These are phyloP conservation scores for Capsicum rhomboideum DNA, from an alignment of 257 asterid genomes.

Conservation along the genomic window DNA sequence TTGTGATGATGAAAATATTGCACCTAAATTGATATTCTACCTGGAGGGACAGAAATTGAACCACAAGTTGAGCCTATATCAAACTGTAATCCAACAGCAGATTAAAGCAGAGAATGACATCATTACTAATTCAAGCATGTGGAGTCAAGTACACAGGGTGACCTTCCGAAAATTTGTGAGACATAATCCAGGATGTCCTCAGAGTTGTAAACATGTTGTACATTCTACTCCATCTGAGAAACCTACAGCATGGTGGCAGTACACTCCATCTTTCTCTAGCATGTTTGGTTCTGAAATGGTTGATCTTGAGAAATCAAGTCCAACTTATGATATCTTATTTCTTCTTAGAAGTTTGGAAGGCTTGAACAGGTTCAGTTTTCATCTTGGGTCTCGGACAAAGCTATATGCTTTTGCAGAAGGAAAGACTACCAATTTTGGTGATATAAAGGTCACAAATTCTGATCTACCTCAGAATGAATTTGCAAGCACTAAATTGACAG, in stretches of 20 bases:
- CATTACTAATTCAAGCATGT: conserved; percentile 34
- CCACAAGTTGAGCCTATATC: conserved; percentile 54
- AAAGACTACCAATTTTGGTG: conserved; percentile 31
- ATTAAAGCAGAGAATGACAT: conserved; percentile 36
- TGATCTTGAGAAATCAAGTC: conserved; percentile 39
- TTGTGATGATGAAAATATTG: conserved; percentile 28
- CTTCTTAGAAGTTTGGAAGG: conserved; percentile 76
- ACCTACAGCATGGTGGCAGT: conserved; percentile 18
- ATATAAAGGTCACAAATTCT: conserved; percentile 22
- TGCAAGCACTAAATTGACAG: conserved; percentile 69
- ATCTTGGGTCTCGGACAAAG: conserved; percentile 50
- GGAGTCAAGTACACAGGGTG: conserved; percentile 61
- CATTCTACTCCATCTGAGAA: conserved; percentile 23
- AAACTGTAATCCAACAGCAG: conserved; percentile 50
- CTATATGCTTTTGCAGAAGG: conserved; percentile 50
- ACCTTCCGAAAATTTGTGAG: conserved; percentile 41
- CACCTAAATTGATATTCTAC: conserved; percentile 46
- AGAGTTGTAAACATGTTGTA: conserved; percentile 17
- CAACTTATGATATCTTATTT: conserved; percentile 52
- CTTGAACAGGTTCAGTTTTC: conserved; percentile 58
- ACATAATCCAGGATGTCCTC: conserved; percentile 14
- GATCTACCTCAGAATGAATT: conserved; percentile 61
- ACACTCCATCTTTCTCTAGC: conserved; percentile 29
- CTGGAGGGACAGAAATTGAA: conserved; percentile 61
- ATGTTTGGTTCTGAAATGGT: conserved; percentile 30